These are phyloP conservation scores for Aspergillus pseudoterreus DNA, from an alignment of 2,329 filamentous ascomycete genomes.

Conservation along the genomic window DNA sequence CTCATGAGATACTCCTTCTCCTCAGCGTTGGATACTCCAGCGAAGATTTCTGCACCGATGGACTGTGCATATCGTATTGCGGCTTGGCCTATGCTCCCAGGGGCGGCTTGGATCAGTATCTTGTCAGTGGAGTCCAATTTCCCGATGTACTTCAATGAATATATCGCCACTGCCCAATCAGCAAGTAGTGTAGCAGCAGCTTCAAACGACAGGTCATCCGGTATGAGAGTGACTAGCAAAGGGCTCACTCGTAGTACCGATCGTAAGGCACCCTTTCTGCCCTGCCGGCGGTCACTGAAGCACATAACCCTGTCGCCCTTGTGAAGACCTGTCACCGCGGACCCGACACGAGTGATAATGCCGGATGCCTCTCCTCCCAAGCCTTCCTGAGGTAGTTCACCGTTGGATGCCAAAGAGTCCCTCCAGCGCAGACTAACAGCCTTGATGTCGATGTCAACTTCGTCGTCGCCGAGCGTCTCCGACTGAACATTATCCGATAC, in stretches of 20 bases:
- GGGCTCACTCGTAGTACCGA: neutral
- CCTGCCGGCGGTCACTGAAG: neutral
- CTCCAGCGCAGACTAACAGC: conserved; percentile 15
- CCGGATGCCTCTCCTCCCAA: conserved; percentile 43
- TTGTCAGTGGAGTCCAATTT: neutral
- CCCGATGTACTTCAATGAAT: neutral
- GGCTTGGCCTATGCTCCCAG: conserved; percentile 14
- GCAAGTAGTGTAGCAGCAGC: neutral
- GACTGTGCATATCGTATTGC: conserved; percentile 13
- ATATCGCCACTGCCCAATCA: neutral
- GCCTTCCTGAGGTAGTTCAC: conserved; percentile 22
- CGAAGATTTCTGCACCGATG: conserved; percentile 11
- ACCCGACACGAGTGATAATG: conserved; percentile 30
- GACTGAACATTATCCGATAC: neutral
- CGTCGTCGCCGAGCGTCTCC: conserved; percentile 4
- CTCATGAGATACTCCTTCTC: conserved; percentile 14
- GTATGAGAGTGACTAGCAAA: neutral
- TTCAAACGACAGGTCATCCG: neutral
- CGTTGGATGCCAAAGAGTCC: conserved; percentile 15
- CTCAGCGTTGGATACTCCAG: conserved; percentile 14
- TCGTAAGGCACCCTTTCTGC: neutral
- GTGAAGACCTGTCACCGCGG: conserved; percentile 30
- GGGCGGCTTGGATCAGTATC: conserved; percentile 16
- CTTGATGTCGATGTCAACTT: conserved; percentile 21
- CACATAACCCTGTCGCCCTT: conserved; percentile 38